Evolutionary conservation across 2,329 filamentous ascomycete species (phyloP), one percentile per base, ranked within the genome.

Genomic region (Lithohypha guttulata): DNA sequence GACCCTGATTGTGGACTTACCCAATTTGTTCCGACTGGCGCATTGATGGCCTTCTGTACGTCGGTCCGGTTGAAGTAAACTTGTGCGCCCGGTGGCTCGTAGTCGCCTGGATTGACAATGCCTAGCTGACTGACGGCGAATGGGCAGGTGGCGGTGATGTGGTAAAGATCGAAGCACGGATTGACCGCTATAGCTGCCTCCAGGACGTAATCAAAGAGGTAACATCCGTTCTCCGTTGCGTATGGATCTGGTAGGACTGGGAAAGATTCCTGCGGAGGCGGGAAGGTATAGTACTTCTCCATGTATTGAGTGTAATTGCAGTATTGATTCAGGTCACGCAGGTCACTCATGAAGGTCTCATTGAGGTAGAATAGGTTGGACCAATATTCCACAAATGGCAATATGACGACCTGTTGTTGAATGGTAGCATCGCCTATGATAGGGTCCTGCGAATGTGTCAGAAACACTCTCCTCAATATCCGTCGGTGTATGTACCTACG

Each of bases 241-340:
- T 30, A 42, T 7, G 43, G 43, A 18, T 45, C 43, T 25, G 43
- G 43, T 4, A 43, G 39, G 15, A 29, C n/a, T 14, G 44, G 42
- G 42, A 46, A 47, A 10, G 44, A 35, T 6, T 42, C 45, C 13
- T 44, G 34, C 29, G 47, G 45, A 6, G 81, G 79, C 1, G 84
- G 84, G 60, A 79, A 93, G 1, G 69, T 70, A 2, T 84, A 60
- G 47, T 71, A 70, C 31, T 66, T 59, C 17, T 66, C 57, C 26
- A 66, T 55, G 50, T 59, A 69, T 2, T 57, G 54, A n/a, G 58
- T 56, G 49, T 68, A 70, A 32, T 66, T 65, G 47, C 68, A 71
- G 6, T 56, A 47, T 20, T 65, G 46, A 39, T 66, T 60, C 3
- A 59, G 50, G 4, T 42, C 46, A 23, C 64, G 56, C 9, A 71